Evolutionary conservation across 352 stramenopile genomes (phyloP), one percentile per base, ranked within the genome.

Genomic region (Phytophthora meadii): DNA sequence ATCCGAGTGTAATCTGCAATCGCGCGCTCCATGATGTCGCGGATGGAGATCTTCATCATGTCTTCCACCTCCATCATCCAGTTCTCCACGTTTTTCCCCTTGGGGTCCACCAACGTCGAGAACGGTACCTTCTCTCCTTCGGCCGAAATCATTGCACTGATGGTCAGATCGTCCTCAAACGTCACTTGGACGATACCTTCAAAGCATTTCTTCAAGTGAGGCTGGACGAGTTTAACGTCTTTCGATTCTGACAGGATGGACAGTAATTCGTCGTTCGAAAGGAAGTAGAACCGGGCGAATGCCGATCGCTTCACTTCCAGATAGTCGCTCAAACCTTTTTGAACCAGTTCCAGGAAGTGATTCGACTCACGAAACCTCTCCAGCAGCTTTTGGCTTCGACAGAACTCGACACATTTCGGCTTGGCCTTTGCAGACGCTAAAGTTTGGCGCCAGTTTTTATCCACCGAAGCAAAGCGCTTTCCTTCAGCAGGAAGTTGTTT

Each of bases 371-470:
- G 81, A 50, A 98, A 98, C 14, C 92, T 89, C 41, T 98, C 95
- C 3, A 98, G 73, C n/a, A 98, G 71, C 53, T 97, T 97, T 7
- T 65, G 57, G 32, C 92, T 95, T 54, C 94, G 92, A 68, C 94
- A 98, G 56, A 98, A 98, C n/a, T 98, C 88, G 42, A 99, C 89
- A 47, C 84, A 90, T 32, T 83, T 81, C 1, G 90, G 92, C 47
- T 98, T 98, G 0, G 78, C 59, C 61, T 98, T 97, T 0, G 89
- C 95, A 1, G 79, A 71, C 2, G 77, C 76, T 19, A 98, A 81
- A 2, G 92, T 98, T 45, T 96, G 83, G 3, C 95, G 79, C 95
- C 95, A 99, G 58, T 98, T 98, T 58, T 98, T 98, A 63, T 98
- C 95, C 5, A 98, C 95, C 0, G 92, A 97, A 1, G 90, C 86